phyloP scores from a whole-genome alignment of 2,329 filamentous ascomycete species.

The Penicillium sp. region DNA sequence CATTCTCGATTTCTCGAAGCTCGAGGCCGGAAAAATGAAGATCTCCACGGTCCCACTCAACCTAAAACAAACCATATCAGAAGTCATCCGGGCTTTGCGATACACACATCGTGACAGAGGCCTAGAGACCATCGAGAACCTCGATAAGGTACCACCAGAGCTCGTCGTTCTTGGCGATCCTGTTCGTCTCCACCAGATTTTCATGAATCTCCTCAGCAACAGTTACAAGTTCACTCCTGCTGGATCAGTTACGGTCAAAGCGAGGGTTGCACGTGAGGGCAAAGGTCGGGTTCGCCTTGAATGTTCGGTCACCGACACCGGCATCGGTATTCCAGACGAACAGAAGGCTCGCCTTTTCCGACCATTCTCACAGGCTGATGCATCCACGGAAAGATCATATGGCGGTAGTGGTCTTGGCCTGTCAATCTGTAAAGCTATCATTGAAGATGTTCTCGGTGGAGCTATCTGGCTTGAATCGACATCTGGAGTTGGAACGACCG shows the following conservation, averaged over 20 bases:
- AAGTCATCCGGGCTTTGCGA: slow-evolving; percentile 62
- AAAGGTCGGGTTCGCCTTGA: slow-evolving; percentile 69
- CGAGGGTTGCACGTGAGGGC: slow-evolving; percentile 69
- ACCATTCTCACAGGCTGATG: slow-evolving; percentile 90
- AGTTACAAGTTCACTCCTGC: slow-evolving; percentile 91
- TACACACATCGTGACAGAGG: slow-evolving; percentile 63
- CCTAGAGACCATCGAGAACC: slow-evolving; percentile 60
- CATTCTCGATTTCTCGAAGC: slow-evolving; percentile 84
- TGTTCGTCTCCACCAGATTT: slow-evolving; percentile 76
- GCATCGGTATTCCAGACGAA: slow-evolving; percentile 78
- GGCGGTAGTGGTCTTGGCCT: slow-evolving; percentile 87
- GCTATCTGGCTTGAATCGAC: slow-evolving; percentile 77
- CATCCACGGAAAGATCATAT: slow-evolving; percentile 84
- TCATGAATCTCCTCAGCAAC: slow-evolving; percentile 80
- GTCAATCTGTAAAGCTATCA: slow-evolving; percentile 91
- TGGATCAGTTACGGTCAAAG: slow-evolving; percentile 80
- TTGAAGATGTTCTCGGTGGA: slow-evolving; percentile 88
- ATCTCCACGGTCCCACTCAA: slow-evolving; percentile 81
- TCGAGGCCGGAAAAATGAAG: slow-evolving; percentile 83
- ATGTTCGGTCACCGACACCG: slow-evolving; percentile 85
- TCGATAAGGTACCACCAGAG: slow-evolving; percentile 58
- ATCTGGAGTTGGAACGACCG: slow-evolving; percentile 59
- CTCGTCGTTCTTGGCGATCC: slow-evolving; percentile 79
- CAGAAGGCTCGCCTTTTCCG: slow-evolving; percentile 83
- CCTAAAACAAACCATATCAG: slow-evolving; percentile 64